A percentile compares a stretch with the other conserved stretches of the same genome.
Conservation (phyloP, 2,329 filamentous ascomycete species). For the Pseudogymnoascus sp. region DNA sequence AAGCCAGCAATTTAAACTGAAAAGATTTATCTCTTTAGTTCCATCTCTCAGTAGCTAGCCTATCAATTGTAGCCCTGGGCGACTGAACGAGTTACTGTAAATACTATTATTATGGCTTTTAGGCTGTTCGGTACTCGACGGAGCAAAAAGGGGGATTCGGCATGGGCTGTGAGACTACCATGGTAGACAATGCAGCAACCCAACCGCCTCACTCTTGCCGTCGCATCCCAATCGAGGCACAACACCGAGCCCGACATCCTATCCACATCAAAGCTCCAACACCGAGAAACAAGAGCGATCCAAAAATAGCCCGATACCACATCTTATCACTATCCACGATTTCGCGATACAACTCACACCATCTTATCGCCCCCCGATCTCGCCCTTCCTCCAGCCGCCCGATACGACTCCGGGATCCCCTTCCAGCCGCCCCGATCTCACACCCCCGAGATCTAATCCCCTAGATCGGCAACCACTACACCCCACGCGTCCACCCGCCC, state of each 20-base stretch:
- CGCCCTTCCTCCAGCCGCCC: background rate
- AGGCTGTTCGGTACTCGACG: background rate
- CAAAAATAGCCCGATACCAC: background rate
- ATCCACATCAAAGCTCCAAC: background rate
- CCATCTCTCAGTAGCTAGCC: too few species aligned
- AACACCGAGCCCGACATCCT: background rate
- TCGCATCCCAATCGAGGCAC: background rate
- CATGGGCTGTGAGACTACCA: constrained; percentile 4
- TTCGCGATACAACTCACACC: background rate
- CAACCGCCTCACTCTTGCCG: background rate
- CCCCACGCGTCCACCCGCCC: background rate
- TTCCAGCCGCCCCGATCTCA: background rate
- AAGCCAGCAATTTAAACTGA: too few species aligned
- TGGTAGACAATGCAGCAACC: background rate
- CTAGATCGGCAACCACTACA: background rate
- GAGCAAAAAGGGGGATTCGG: background rate
- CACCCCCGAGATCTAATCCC: background rate
- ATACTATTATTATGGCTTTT: too few species aligned
- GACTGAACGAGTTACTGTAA: too few species aligned
- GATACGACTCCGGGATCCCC: background rate
- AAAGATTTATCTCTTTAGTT: too few species aligned
- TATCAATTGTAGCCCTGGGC: too few species aligned
- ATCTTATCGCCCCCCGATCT: constrained; percentile 5
- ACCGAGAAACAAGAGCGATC: background rate
- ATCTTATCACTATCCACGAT: constrained; percentile 4